Evolutionary conservation across 2,329 filamentous ascomycete species (phyloP), one percentile per base, ranked within the genome.

Genomic region (Conoideocrella luteorostrata): DNA sequence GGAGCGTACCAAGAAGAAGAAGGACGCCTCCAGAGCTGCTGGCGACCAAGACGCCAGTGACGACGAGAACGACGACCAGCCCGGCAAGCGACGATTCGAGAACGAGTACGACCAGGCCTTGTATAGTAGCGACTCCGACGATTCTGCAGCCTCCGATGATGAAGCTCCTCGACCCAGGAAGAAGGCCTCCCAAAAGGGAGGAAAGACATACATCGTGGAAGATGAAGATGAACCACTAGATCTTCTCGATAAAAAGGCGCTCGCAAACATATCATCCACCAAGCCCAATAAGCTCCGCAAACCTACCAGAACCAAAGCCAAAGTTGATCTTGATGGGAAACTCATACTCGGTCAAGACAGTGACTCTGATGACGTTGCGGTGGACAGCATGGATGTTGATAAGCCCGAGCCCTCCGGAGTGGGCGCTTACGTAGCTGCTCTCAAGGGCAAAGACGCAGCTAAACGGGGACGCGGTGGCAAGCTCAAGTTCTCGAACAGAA

Each of bases 101-200:
- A 94, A 86, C 65, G 91, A 94, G 58, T 96, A 93, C 63, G 91
- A 97, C 62, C 86, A 95, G 64, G 90, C 91, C n/a, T 79, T 98
- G 26, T 95, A 96, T 60, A 90, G 88, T 60, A 87, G 80, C 52
- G 83, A 80, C 42, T 81, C 78, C 4, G 79, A 82, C 24, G 78
- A 72, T 6, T 58, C 54, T 4, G 59, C 53, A 5, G 60, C 47
- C 17, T 79, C 74, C 2, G 81, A 79, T 45, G 77, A 80, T 46
- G 80, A 78, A 68, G 52, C 64, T 65, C 64, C 45, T 17, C 56
- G 56, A 37, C 61, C 58, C 24, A 69, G 66, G 52, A 71, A 66
- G 65, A 69, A 72, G 61, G 35, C 39, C 11, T 58, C 66, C 51
- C 74, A 79, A 57, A 81, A 80, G 63, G 78, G 77, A 33, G 76